Evolutionary conservation across 768 basidiomycete genomes (phyloP).

Genomic region (Auricularia sp.): DNA sequence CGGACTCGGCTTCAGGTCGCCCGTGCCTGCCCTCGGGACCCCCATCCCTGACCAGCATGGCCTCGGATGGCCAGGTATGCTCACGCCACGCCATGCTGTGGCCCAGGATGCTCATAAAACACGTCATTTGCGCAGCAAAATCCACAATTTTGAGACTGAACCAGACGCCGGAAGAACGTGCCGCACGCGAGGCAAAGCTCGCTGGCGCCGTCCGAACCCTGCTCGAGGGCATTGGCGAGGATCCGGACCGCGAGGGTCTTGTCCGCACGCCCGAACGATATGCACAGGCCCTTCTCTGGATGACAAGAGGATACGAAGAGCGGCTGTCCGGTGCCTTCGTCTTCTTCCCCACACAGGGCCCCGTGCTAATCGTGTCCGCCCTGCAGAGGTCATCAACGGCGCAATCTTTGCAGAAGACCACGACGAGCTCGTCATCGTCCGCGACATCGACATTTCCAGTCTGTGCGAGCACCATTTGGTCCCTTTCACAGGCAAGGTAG

Average conservation of each 20-base stretch:
- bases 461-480: conserved; percentile 98
- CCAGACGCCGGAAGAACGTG: conserved; percentile 64
- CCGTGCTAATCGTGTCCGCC: not conserved
- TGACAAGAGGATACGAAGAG: conserved; percentile 98
- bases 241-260: conserved; percentile 91
- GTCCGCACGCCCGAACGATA: conserved; percentile 89
- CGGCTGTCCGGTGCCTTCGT: conserved; percentile 63
- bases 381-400: conserved; percentile 90
- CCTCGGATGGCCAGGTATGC: conserved; percentile 85
- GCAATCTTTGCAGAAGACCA: conserved; percentile 98
- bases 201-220: conserved; percentile 80
- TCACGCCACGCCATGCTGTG: not conserved
- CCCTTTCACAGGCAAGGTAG: conserved; percentile 92
- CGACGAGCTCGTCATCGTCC: conserved; percentile 98
- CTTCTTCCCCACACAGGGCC: not conserved
- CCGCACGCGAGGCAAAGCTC: conserved; percentile 65
- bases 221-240: conserved; percentile 96
- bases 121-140: conserved; percentile 49
- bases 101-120: not conserved
- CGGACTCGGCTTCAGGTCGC: not conserved
- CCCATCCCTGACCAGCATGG: conserved; percentile 54
- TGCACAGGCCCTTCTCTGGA: conserved; percentile 95
- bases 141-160: conserved; percentile 79
- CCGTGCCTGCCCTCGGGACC: conserved; percentile 28
- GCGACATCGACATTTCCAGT: conserved; percentile 94